Evolutionary conservation across 2,329 filamentous ascomycete genomes (phyloP).

Genomic region (Tympanopsis confertula): DNA sequence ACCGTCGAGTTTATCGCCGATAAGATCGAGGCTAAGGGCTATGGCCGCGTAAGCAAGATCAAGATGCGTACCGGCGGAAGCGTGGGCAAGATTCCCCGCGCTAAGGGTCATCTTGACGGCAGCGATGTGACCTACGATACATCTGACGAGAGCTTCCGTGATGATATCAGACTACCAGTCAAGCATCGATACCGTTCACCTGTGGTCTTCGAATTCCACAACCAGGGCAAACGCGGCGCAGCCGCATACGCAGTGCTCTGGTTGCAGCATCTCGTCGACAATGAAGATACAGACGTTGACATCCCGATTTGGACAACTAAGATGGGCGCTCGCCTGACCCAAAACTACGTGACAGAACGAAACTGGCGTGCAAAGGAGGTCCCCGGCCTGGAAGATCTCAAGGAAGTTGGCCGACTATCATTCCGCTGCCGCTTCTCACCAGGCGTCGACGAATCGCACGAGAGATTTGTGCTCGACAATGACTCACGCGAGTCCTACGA

Average conservation of each 20-base stretch:
- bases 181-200: conserved; percentile 61
- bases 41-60: conserved; percentile 43
- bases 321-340: conserved; percentile 45
- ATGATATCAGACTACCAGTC: conserved; percentile 46
- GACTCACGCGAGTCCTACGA: conserved; percentile 61
- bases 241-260: conserved; percentile 56
- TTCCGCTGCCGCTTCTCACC: conserved; percentile 56
- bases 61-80: conserved; percentile 58
- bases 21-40: conserved; percentile 42
- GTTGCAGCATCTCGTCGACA: conserved; percentile 59
- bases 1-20: conserved; percentile 52
- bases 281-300: conserved; percentile 51
- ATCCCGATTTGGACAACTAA: conserved; percentile 60
- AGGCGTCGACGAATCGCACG: conserved; percentile 57
- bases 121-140: conserved; percentile 14
- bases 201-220: conserved; percentile 58
- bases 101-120: conserved; percentile 37
- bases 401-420: conserved; percentile 52
- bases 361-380: conserved; percentile 36
- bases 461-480: conserved; percentile 52
- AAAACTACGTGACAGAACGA: conserved; percentile 59
- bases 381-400: conserved; percentile 45
- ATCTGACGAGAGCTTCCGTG: conserved; percentile 7
- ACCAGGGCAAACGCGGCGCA: conserved; percentile 41
- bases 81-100: conserved; percentile 43